Evolutionary conservation across 371 early-diverging fungal genomes (phyloP).

Genomic region (Syncephalastrum sp.): DNA sequence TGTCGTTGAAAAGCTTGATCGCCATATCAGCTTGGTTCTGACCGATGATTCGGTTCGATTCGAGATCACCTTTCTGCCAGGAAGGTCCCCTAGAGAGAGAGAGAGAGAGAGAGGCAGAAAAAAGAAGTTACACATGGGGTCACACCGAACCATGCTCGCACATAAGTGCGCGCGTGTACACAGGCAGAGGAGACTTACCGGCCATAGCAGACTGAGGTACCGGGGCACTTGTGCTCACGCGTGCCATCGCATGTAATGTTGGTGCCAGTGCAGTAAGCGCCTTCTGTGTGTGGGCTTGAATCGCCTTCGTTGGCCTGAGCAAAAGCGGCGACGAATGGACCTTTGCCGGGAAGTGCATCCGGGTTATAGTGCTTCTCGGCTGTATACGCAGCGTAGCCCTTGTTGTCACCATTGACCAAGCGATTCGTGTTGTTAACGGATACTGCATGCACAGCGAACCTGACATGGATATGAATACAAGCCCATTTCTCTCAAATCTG

Average conservation of each 20-base stretch:
- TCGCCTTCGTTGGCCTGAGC: conserved; percentile 67
- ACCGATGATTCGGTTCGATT: conserved; percentile 63
- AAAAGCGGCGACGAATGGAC: conserved; percentile 60
- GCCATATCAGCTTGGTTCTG: conserved; percentile 42
- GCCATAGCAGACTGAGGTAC: conserved; percentile 36
- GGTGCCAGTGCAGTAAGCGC: conserved; percentile 58
- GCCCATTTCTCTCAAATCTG: background rate
- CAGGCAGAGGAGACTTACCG: conserved; percentile 18
- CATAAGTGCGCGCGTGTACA: conserved; percentile 3
- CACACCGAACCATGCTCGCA: conserved; percentile 17
- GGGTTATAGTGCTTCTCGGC: conserved; percentile 38
- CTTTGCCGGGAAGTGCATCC: conserved; percentile 11
- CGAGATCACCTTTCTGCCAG: conserved; percentile 32
- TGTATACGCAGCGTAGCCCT: conserved; percentile 61
- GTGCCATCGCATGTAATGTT: conserved; percentile 60
- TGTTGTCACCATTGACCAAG: conserved; percentile 66
- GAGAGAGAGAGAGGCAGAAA: background rate
- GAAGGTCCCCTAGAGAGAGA: conserved; percentile 35
- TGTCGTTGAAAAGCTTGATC: conserved; percentile 21
- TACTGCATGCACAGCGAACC: conserved; percentile 68
- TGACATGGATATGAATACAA: conserved; percentile 14
- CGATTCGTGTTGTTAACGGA: conserved; percentile 58
- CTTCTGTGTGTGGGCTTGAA: conserved; percentile 60
- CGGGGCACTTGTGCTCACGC: conserved; percentile 29
- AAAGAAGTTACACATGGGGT: background rate